phyloP scores from a whole-genome alignment of 2,329 filamentous ascomycete species.

The Thielaviopsis punctulata region DNA sequence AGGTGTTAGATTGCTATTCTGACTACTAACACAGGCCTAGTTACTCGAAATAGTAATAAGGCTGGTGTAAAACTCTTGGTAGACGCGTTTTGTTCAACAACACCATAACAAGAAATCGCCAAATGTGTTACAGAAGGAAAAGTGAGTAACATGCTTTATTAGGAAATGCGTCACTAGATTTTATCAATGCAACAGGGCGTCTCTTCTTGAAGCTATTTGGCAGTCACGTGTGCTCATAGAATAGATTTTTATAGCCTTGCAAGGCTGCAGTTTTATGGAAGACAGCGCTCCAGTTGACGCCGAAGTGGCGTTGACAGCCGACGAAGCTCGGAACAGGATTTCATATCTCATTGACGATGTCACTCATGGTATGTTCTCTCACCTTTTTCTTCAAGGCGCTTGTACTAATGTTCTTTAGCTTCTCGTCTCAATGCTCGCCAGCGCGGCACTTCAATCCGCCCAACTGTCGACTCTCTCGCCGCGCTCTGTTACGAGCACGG shows the following conservation, averaged over 20 bases:
- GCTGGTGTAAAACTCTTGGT: too few species aligned
- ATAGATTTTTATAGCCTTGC: too few species aligned
- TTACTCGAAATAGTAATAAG: too few species aligned
- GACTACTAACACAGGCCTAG: too few species aligned
- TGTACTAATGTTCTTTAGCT: slow-evolving; percentile 23
- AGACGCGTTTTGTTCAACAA: too few species aligned
- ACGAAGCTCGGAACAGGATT: slow-evolving; percentile 19
- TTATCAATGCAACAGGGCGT: neutral
- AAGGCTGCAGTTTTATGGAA: neutral
- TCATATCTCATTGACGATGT: slow-evolving; percentile 22
- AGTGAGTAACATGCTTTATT: too few species aligned
- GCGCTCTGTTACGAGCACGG: slow-evolving; percentile 51
- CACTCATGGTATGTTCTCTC: slow-evolving; percentile 15
- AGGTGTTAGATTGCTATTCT: too few species aligned
- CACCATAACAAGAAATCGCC: too few species aligned
- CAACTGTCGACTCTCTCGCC: slow-evolving; percentile 44
- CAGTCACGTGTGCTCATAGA: too few species aligned
- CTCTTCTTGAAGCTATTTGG: too few species aligned
- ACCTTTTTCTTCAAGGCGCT: neutral
- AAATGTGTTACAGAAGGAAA: too few species aligned
- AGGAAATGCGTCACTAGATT: too few species aligned
- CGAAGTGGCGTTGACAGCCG: slow-evolving; percentile 13
- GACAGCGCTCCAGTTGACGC: neutral
- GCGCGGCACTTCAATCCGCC: slow-evolving; percentile 43
- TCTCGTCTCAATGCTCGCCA: slow-evolving; percentile 48